These are phyloP conservation scores for Salix purpurea DNA, from an alignment of 345 rosid species.

Conservation along the genomic window DNA sequence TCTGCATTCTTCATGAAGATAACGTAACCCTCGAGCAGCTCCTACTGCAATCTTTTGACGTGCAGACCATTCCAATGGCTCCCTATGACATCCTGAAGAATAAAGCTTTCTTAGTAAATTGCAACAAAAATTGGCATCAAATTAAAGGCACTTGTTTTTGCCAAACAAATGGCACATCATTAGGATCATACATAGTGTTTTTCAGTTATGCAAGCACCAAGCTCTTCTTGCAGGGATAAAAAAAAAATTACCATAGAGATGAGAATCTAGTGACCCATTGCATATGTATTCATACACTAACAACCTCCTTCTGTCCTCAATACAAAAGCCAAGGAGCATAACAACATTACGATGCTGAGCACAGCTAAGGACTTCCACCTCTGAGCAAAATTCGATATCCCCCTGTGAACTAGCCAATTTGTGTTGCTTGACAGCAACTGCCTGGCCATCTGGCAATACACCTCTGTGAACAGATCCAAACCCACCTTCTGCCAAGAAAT, in stretches of 20 bases:
- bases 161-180: not conserved
- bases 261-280: constrained; percentile 94
- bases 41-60: constrained; percentile 95
- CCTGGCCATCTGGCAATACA: constrained; percentile 92
- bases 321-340: constrained; percentile 94
- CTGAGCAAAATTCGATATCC: constrained; percentile 96
- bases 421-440: constrained; percentile 97
- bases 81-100: constrained; percentile 58
- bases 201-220: not conserved
- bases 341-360: constrained; percentile 99
- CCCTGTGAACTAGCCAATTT: constrained; percentile 98
- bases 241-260: constrained; percentile 68
- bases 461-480: constrained; percentile 99
- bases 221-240: not conserved
- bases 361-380: constrained; percentile 98
- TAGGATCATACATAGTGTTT: not conserved
- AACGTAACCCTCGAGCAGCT: constrained; percentile 96
- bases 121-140: not conserved
- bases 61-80: constrained; percentile 80
- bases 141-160: not conserved
- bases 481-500: constrained; percentile 99
- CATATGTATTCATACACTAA: constrained; percentile 96
- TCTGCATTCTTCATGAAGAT: constrained; percentile 99
- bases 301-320: constrained; percentile 87
- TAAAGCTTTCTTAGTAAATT: constrained; percentile 3